Evolutionary conservation across 805 yeast species (phyloP).

Genomic region (Schwanniomyces polymorphus): DNA sequence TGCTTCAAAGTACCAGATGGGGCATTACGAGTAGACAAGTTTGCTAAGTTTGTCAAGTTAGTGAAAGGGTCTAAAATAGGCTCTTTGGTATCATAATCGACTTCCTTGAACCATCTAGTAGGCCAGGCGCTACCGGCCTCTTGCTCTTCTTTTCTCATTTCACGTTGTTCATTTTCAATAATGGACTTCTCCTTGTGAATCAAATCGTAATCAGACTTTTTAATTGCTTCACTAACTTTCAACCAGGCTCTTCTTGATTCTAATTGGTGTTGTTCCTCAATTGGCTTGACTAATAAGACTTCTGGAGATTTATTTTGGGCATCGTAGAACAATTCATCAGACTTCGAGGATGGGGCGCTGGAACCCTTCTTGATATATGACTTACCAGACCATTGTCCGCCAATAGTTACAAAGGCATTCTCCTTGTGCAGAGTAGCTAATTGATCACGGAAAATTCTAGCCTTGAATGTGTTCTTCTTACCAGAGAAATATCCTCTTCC

Average conservation of each 20-base stretch:
- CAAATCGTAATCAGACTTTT: constrained; percentile 67
- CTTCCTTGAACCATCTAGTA: constrained; percentile 73
- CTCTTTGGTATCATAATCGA: constrained; percentile 22
- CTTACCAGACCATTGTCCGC: constrained; percentile 90
- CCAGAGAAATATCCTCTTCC: constrained; percentile 97
- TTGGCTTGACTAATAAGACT: constrained; percentile 71
- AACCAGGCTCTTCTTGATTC: constrained; percentile 91
- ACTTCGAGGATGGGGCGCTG: constrained; percentile 42
- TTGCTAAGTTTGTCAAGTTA: constrained; percentile 45
- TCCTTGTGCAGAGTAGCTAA: constrained; percentile 50
- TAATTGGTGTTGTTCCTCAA: constrained; percentile 73
- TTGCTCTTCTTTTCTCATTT: constrained; percentile 69
- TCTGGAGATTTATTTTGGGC: constrained; percentile 52
- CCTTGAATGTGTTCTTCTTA: constrained; percentile 90
- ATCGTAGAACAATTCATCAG: constrained; percentile 61
- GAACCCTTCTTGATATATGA: constrained; percentile 64
- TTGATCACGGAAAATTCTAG: constrained; percentile 63
- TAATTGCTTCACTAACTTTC: constrained; percentile 85
- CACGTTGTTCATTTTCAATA: constrained; percentile 86
- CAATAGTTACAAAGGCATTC: constrained; percentile 72
- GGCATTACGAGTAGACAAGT: constrained; percentile 60
- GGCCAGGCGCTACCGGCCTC: constrained; percentile 69
- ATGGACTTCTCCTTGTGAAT: constrained; percentile 74
- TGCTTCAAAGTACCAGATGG: constrained; percentile 64
- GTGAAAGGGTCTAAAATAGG: constrained; percentile 28